A percentile compares a stretch with the other conserved stretches of the same genome.
phyloP scores from a whole-genome alignment of 208 protist species.

The Wallacemonas sp. region DNA sequence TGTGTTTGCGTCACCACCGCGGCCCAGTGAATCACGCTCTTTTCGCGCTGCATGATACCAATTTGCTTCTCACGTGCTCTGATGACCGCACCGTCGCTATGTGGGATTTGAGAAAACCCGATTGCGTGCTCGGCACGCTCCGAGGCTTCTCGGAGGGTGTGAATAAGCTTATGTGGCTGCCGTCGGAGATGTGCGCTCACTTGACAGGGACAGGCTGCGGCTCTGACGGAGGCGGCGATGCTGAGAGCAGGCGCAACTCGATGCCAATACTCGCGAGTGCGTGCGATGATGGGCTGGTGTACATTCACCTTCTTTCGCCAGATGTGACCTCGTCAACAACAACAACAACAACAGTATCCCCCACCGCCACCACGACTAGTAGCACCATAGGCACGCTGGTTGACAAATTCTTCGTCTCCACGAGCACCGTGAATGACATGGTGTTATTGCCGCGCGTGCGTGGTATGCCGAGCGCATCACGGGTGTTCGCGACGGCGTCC shows the following conservation, averaged over 20 bases:
- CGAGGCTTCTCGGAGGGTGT: conserved; percentile 71
- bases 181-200: conserved; percentile 8
- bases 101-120: conserved; percentile 67
- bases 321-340: conserved; percentile 1
- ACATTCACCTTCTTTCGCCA: conserved; percentile 54
- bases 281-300: conserved; percentile 84
- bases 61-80: conserved; percentile 60
- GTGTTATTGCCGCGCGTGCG: conserved; percentile 34
- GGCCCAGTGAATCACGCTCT: conserved; percentile 76
- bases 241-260: background rate
- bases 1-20: conserved; percentile 45
- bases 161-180: conserved; percentile 77
- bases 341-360: background rate
- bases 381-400: conserved; percentile 47
- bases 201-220: conserved; percentile 5
- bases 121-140: conserved; percentile 39
- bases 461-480: background rate
- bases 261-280: conserved; percentile 49
- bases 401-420: conserved; percentile 71
- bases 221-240: background rate
- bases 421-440: conserved; percentile 82
- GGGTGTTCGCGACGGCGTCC: conserved; percentile 63
- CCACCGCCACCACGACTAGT: conserved; percentile 4
- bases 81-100: conserved; percentile 75
- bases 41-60: conserved; percentile 42